These are phyloP conservation scores for Colletotrichum sp. DNA, from an alignment of 2,329 filamentous ascomycete species.

Conservation along the genomic window DNA sequence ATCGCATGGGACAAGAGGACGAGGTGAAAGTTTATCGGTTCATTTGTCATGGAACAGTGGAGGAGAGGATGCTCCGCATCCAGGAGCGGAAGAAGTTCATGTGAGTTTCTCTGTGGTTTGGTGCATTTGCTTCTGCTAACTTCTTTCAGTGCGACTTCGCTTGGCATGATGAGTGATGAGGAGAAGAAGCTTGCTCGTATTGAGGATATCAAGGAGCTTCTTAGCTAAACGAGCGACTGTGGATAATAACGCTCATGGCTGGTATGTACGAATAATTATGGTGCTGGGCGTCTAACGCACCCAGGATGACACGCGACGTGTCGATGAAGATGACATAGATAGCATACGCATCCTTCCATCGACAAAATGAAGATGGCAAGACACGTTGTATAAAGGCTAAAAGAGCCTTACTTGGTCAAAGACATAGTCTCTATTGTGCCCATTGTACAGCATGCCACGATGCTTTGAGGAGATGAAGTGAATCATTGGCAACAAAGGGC, in stretches of 20 bases:
- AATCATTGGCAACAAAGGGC: not conserved
- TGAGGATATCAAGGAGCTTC: constrained; percentile 90
- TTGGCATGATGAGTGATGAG: constrained; percentile 95
- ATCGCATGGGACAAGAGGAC: constrained; percentile 91
- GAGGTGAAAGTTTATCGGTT: constrained; percentile 89
- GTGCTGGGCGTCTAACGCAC: not conserved
- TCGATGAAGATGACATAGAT: not conserved
- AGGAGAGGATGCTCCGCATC: constrained; percentile 91
- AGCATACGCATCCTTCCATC: not conserved
- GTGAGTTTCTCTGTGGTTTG: constrained; percentile 56
- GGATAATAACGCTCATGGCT: not conserved
- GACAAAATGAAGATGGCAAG: not conserved
- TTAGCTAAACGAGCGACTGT: constrained; percentile 56
- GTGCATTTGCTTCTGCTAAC: not conserved
- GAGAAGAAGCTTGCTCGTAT: constrained; percentile 90
- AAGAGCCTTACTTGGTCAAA: not conserved
- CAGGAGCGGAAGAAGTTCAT: constrained; percentile 97
- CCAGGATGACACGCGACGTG: not conserved
- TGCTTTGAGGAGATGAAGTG: not conserved
- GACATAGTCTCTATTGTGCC: not conserved
- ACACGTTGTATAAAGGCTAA: not conserved
- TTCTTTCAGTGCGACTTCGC: constrained; percentile 76
- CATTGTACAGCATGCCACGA: not conserved
- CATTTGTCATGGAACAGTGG: constrained; percentile 88
- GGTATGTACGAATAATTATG: not conserved